Base-by-base conservation (phyloP, 176 grass and related monocot genomes). In the Chrysopogon serrulatus region DNA sequence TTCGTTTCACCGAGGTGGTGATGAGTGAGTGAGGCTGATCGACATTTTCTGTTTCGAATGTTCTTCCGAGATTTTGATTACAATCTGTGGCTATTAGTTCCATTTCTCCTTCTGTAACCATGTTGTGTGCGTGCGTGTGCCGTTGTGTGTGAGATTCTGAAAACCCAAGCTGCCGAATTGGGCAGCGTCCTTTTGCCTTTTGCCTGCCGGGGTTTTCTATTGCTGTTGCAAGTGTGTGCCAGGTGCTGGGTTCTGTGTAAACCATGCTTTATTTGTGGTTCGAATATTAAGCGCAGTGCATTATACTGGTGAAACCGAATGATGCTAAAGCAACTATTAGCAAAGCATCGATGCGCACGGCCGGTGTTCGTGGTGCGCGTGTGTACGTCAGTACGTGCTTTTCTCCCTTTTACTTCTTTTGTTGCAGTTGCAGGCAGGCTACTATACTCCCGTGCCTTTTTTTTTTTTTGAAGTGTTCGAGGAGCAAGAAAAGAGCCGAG, bases 401-500 rank as follows among this genome's bases (percentile, higher is more conserved):
- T 77, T 30, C 11, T 16, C 16, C 33, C 83, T 86, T 86, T 82
- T 82, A 18, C 83, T 82, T 77, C 88, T 90, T 90, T 90, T 86
- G 64, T 76, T 86, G 83, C 88, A 71, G 63, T n/a, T n/a, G 45
- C 5, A 24, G n/a, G 13, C 26, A 28, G 32, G 19, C 17, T 81
- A 40, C 27, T 32, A 28, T 19, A 45, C 40, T 42, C 68, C 11
- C 15, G 9, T 60, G 16, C 3, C n/a, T n/a, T 45, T 59, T 56
- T 54, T 74, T 64, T 72, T 42, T 28, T 37, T 81, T 49, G 62
- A 43, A 77, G 72, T 35, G 69, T 82, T 16, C 88, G 83, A 90
- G 88, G 53, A 90, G 21, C 3, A 71, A 26, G 12, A 72, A 71
- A 8, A 30, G 44, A 74, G 14, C 4, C 6, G 37, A 67, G 43